Conservation (phyloP, 2,329 filamentous ascomycete species). For the Fusarium devonianum region DNA sequence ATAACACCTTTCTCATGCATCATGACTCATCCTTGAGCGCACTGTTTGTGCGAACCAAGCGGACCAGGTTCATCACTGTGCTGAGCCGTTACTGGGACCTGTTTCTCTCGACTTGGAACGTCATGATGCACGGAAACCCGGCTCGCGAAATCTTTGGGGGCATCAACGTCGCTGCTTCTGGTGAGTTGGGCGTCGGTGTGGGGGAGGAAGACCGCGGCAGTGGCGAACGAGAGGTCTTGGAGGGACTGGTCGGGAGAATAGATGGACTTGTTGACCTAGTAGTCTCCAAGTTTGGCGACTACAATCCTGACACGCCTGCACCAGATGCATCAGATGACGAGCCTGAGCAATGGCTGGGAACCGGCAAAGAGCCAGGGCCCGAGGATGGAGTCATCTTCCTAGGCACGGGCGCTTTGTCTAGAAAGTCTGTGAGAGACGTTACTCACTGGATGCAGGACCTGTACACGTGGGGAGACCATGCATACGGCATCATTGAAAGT, state of each 20-base stretch:
- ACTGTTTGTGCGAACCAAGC: conserved; percentile 69
- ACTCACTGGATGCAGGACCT: conserved; percentile 89
- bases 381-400: conserved; percentile 89
- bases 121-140: conserved; percentile 89
- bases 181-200: conserved; percentile 91
- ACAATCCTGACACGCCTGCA: conserved; percentile 40
- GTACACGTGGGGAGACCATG: conserved; percentile 81
- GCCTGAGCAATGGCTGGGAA: conserved; percentile 71
- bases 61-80: conserved; percentile 73
- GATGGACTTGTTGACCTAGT: conserved; percentile 88
- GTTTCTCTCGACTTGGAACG: conserved; percentile 79
- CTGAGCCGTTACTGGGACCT: conserved; percentile 83
- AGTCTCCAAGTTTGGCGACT: conserved; percentile 82
- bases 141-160: conserved; percentile 79
- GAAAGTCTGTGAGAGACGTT: conserved; percentile 73
- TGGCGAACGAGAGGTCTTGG: conserved; percentile 89
- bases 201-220: conserved; percentile 96
- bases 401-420: conserved; percentile 76
- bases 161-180: conserved; percentile 86
- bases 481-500: conserved; percentile 85
- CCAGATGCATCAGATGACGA: conserved; percentile 38
- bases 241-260: conserved; percentile 81
- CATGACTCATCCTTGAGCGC: conserved; percentile 78
- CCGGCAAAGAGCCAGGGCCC: conserved; percentile 69
- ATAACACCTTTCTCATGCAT: conserved; percentile 85